Evolutionary conservation across 2,329 filamentous ascomycete species (phyloP).

Genomic region (Sporothrix globosa): DNA sequence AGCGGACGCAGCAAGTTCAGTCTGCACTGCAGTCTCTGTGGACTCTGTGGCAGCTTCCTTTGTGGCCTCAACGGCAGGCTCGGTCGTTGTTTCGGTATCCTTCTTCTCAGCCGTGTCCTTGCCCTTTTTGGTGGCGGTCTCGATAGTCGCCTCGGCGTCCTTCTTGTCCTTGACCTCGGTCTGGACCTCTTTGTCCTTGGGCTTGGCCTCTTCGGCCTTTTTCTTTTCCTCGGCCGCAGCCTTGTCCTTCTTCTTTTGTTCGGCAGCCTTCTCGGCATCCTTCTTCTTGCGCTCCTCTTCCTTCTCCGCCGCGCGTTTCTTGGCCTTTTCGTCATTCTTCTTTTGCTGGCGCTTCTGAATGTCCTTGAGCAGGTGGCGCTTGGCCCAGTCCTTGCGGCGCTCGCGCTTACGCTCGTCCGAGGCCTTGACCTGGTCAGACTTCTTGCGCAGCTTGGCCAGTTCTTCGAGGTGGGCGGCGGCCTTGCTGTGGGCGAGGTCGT

Average conservation of each 20-base stretch:
- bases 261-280: constrained; percentile 35
- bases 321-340: constrained; percentile 50
- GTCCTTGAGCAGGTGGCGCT: constrained; percentile 44
- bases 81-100: neutral
- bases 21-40: neutral
- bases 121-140: neutral
- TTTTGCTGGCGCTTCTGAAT: constrained; percentile 48
- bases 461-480: constrained; percentile 43
- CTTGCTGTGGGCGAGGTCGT: constrained; percentile 71
- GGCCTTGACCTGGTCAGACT: constrained; percentile 52
- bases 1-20: neutral
- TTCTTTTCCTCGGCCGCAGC: constrained; percentile 34
- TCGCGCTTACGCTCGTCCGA: constrained; percentile 52
- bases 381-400: constrained; percentile 47
- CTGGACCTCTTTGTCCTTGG: constrained; percentile 1
- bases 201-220: constrained; percentile 26
- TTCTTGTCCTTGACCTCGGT: constrained; percentile 28
- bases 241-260: constrained; percentile 30
- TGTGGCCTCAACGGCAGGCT: neutral
- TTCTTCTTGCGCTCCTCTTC: constrained; percentile 38
- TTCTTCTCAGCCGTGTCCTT: neutral
- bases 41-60: neutral
- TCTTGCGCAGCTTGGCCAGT: constrained; percentile 55
- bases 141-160: neutral
- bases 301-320: constrained; percentile 44